These are phyloP conservation scores for Nemania sp. DNA, from an alignment of 2,329 filamentous ascomycete species.

Conservation along the genomic window DNA sequence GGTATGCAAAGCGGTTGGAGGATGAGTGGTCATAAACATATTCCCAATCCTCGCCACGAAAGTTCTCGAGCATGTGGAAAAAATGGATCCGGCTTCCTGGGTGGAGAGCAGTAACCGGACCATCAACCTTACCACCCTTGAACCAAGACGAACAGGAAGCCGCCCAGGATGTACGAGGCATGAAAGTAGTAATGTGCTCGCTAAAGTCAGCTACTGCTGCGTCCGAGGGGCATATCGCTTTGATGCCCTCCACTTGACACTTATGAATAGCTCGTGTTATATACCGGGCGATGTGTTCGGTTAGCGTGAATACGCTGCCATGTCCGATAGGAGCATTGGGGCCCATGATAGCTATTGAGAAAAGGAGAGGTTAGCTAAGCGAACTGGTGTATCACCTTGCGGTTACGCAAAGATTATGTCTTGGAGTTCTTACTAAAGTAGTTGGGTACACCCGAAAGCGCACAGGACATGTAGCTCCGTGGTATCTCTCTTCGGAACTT, in stretches of 20 bases:
- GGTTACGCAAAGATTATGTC: neutral
- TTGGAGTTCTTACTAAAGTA: constrained; percentile 62
- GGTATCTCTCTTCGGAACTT: constrained; percentile 59
- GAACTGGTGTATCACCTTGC: constrained; percentile 4
- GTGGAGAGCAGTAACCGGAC: constrained; percentile 62
- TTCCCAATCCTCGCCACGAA: constrained; percentile 66
- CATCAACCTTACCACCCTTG: constrained; percentile 58
- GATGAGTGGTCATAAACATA: constrained; percentile 57
- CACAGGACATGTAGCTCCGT: constrained; percentile 66
- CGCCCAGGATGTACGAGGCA: constrained; percentile 66
- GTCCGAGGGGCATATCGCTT: constrained; percentile 58
- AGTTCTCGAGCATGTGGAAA: constrained; percentile 63
- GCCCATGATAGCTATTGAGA: constrained; percentile 60
- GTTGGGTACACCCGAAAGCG: constrained; percentile 64
- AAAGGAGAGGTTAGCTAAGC: constrained; percentile 17
- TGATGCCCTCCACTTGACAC: constrained; percentile 64
- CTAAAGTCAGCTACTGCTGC: constrained; percentile 64
- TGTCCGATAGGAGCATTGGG: constrained; percentile 65
- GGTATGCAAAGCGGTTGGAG: constrained; percentile 63
- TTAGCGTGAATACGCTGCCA: constrained; percentile 64
- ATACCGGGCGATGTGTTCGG: constrained; percentile 65
- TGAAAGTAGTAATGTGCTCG: constrained; percentile 62
- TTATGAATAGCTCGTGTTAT: constrained; percentile 62
- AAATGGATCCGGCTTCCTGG: constrained; percentile 65
- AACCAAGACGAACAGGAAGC: constrained; percentile 64